Evolutionary conservation across 1,284 basidiomycete genomes (phyloP).

Genomic region (Cutaneotrichosporon dermatis): DNA sequence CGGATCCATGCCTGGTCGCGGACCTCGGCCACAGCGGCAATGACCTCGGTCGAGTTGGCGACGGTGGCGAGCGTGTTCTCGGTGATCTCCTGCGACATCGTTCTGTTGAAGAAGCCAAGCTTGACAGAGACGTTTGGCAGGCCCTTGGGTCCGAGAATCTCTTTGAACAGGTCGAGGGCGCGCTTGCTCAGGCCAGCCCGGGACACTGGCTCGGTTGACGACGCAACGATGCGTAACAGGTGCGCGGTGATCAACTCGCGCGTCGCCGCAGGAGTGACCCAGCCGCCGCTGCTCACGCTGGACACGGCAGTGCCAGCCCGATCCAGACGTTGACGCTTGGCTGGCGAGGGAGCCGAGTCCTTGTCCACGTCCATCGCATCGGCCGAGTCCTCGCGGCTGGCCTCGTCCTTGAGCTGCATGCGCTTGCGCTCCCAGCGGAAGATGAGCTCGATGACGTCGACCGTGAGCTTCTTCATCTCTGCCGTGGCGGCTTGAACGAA

Average conservation of each 20-base stretch:
- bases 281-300: slow-evolving; percentile 50
- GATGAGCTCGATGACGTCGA: slow-evolving; percentile 80
- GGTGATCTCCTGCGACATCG: slow-evolving; percentile 77
- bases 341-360: slow-evolving; percentile 31
- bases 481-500: slow-evolving; percentile 67
- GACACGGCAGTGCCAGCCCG: slow-evolving; percentile 50
- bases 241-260: slow-evolving; percentile 91
- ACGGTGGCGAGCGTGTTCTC: slow-evolving; percentile 67
- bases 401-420: slow-evolving; percentile 51
- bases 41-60: slow-evolving; percentile 79
- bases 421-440: slow-evolving; percentile 74
- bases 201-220: slow-evolving; percentile 63
- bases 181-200: slow-evolving; percentile 66
- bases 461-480: slow-evolving; percentile 75
- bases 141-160: slow-evolving; percentile 73
- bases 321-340: slow-evolving; percentile 52
- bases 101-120: slow-evolving; percentile 77
- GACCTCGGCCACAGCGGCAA: slow-evolving; percentile 78
- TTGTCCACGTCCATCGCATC: slow-evolving; percentile 46
- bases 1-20: slow-evolving; percentile 81
- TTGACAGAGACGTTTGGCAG: slow-evolving; percentile 95
- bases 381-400: slow-evolving; percentile 12
- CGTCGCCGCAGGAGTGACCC: slow-evolving; percentile 73
- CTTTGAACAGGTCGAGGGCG: slow-evolving; percentile 73
- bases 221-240: slow-evolving; percentile 78